Conservation (phyloP, 108 stramenopile species). For the Epithemia pelagica region DNA sequence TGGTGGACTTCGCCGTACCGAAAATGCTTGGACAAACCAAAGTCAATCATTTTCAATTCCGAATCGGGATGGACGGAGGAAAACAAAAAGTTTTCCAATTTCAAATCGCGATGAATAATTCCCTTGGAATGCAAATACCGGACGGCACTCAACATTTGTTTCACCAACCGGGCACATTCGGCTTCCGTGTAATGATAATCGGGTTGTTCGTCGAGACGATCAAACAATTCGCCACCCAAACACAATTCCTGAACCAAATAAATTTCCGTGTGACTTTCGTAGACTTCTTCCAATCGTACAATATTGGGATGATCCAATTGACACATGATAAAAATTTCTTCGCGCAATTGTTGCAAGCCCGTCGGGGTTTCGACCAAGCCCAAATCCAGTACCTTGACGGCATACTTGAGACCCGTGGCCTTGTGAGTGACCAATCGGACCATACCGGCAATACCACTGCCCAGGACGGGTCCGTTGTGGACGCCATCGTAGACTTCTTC, state of each 20-base stretch:
- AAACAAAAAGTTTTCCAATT: constrained; percentile 88
- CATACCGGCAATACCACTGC: constrained; percentile 72
- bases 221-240: constrained; percentile 93
- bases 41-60: constrained; percentile 96
- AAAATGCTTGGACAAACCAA: constrained; percentile 93
- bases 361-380: constrained; percentile 66
- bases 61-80: constrained; percentile 44
- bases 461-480: constrained; percentile 74
- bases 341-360: constrained; percentile 64
- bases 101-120: constrained; percentile 85
- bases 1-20: constrained; percentile 73
- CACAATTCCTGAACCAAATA: constrained; percentile 92
- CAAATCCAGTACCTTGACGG: constrained; percentile 81
- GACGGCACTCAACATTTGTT: constrained; percentile 87
- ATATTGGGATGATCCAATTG: constrained; percentile 90
- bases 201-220: constrained; percentile 84
- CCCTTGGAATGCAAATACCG: constrained; percentile 89
- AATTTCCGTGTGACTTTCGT: constrained; percentile 75
- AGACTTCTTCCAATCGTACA: constrained; percentile 74
- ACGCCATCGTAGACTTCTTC: constrained; percentile 84
- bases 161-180: constrained; percentile 79
- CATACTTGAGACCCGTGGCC: constrained; percentile 64
- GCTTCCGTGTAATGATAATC: constrained; percentile 91
- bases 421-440: constrained; percentile 71
- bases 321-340: constrained; percentile 87